phyloP scores from a whole-genome alignment of 768 basidiomycete genomes.

The Dacryopinax spathularia region DNA sequence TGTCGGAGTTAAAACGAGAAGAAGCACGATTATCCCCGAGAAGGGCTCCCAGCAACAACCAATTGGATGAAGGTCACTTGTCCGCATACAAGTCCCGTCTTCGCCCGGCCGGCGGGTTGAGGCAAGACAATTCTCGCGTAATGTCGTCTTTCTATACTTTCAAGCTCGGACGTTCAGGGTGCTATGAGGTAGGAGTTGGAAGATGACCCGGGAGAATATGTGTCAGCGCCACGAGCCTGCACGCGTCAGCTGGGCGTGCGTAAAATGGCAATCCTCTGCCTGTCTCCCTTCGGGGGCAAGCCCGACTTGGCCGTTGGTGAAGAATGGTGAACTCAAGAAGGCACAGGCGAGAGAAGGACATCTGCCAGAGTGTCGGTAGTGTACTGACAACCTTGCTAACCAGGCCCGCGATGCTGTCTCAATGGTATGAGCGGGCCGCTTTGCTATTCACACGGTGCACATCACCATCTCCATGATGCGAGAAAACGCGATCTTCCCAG shows the following conservation, averaged over 20 bases:
- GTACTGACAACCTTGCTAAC: neutral
- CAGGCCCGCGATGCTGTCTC: neutral
- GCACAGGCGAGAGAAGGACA: neutral
- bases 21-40: neutral
- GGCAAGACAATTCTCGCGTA: neutral
- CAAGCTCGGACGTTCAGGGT: neutral
- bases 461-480: neutral
- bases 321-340: neutral
- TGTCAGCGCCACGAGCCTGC: neutral
- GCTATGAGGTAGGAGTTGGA: neutral
- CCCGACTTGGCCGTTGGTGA: neutral
- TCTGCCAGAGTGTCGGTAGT: neutral
- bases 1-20: neutral
- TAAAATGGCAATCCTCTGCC: neutral
- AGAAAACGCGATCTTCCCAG: too few species aligned
- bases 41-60: neutral
- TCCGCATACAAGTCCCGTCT: neutral
- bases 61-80: slow-evolving; percentile 2
- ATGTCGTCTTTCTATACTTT: neutral
- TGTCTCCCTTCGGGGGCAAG: neutral
- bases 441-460: neutral
- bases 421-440: neutral
- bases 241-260: neutral
- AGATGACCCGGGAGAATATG: neutral
- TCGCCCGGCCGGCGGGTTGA: neutral